Base-by-base conservation (phyloP, 371 early-diverging fungal species). In the Rhizopus arrhizus region DNA sequence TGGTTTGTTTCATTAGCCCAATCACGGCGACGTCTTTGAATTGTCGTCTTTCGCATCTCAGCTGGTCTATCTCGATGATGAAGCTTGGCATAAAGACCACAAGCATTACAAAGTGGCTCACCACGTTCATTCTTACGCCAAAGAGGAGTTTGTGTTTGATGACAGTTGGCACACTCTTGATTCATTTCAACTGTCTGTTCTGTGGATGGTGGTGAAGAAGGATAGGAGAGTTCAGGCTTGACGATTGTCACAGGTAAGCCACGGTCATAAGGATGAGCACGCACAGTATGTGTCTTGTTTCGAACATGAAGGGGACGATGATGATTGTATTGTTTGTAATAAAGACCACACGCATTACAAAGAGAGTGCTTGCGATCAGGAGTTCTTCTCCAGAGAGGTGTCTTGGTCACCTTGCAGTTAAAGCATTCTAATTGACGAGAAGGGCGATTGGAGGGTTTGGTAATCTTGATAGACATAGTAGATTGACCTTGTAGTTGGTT, bases 71-170 rank as follows among this genome's bases (percentile, higher is more conserved):
- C 69, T 36, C 65, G 65, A 56, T 69, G 65, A 56, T 69, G 69
- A 46, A 69, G 65, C 31, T 69, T 69, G 47, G 69, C 69, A 70
- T 95, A 95, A 5, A 96, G 77, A 13, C 95, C 95, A 56, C 95
- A 95, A 0, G 96, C 94, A 69, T 95, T 95, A 73, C 97, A 95
- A 16, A 94, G 88, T 15, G 89, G 82, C 65, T 90, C 86, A 13
- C 93, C 93, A 42, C 88, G 82, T 16, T 87, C 85, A 64, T 93
- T 90, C 67, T 92, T 87, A 3, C 96, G 83, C 95, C 95, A 95
- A 43, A 94, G 85, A 4, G 95, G 95, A 0, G 95, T 96, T 54
- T 89, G 85, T 0, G 90, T 93, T 51, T 93, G 91, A 10, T 80
- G 78, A 63, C 95, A 95, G 65, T 96, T 94, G 31, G 88, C 86